Evolutionary conservation across 768 basidiomycete species (phyloP), one percentile per base, ranked within the genome.

Genomic region (Kwoniella shandongensis): DNA sequence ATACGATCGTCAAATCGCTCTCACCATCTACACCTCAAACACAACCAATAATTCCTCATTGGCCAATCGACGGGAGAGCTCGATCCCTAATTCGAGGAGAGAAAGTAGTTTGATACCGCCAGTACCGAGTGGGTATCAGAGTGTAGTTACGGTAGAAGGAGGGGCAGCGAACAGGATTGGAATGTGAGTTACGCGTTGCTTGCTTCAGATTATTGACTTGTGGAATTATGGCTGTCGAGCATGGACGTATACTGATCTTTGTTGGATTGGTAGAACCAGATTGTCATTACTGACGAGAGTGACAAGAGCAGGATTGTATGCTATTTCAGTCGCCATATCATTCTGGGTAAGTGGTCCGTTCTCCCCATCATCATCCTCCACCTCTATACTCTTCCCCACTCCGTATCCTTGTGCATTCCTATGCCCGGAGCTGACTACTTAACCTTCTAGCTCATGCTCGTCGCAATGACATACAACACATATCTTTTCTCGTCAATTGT

Each of bases 401-500:
- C 30, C 18, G 35, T 20, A 4, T 26, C 38, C 40, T 27, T 27
- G 4, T 22, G 20, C 53, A n/a, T n/a, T n/a, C n/a, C n/a, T n/a
- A n/a, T n/a, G n/a, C n/a, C n/a, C n/a, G n/a, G n/a, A n/a, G n/a
- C n/a, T n/a, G n/a, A n/a, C n/a, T n/a, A n/a, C n/a, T n/a, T n/a
- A n/a, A n/a, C 17, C 18, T 6, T 35, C 13, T 29, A 69, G 69
- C 64, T 76, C 42, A 96, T 96, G 91, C 80, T 96, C 56, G 85
- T 94, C 38, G 92, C 91, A 77, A 94, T 96, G 91, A 94, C 91
- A 4, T 96, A 93, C 79, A 96, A 96, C 64, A 90, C 87, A 30
- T 94, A 91, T 67, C 84, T 94, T 30, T 89, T 94, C 69, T 70
- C 82, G 26, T 85, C 92, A 1, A 87, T 89, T 47, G 86, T 93